Evolutionary conservation across 1,139 yeast species (phyloP).

Genomic region (Geotrichum reessii): DNA sequence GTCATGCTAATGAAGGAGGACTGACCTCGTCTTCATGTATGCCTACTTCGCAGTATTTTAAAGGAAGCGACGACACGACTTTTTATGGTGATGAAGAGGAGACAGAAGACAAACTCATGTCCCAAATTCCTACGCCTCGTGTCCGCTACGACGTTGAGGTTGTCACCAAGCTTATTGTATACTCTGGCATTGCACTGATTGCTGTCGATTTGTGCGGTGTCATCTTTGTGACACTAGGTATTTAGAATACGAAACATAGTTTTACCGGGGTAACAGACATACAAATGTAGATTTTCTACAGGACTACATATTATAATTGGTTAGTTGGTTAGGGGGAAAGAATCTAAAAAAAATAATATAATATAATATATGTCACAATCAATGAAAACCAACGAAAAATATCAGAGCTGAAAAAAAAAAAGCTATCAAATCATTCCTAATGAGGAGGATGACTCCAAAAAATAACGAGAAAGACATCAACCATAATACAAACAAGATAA

Average conservation of each 20-base stretch:
- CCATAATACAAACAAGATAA: not conserved
- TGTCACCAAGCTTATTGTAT: slow-evolving; percentile 63
- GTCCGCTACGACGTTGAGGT: slow-evolving; percentile 68
- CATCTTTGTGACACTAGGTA: slow-evolving; percentile 22
- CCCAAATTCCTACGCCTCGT: slow-evolving; percentile 40
- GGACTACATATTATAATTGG: not conserved
- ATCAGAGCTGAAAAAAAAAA: not conserved
- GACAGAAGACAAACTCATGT: slow-evolving; percentile 27
- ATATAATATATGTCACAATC: not conserved
- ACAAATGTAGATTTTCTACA: not conserved
- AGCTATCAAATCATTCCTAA: not conserved
- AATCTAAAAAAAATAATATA: not conserved
- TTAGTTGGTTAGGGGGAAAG: not conserved
- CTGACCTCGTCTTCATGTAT: slow-evolving; percentile 1
- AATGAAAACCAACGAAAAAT: not conserved
- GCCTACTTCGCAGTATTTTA: not conserved
- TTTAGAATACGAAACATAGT: slow-evolving; percentile 7
- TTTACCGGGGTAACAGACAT: not conserved
- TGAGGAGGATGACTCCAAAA: not conserved
- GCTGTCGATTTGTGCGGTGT: slow-evolving; percentile 25
- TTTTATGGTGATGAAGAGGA: slow-evolving; percentile 15
- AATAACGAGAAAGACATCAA: not conserved
- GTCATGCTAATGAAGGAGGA: slow-evolving; percentile 20
- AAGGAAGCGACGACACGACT: slow-evolving; percentile 4
- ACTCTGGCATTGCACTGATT: slow-evolving; percentile 58